phyloP scores from a whole-genome alignment of 1,284 basidiomycete genomes.

The Cryptococcus depauperatus region DNA sequence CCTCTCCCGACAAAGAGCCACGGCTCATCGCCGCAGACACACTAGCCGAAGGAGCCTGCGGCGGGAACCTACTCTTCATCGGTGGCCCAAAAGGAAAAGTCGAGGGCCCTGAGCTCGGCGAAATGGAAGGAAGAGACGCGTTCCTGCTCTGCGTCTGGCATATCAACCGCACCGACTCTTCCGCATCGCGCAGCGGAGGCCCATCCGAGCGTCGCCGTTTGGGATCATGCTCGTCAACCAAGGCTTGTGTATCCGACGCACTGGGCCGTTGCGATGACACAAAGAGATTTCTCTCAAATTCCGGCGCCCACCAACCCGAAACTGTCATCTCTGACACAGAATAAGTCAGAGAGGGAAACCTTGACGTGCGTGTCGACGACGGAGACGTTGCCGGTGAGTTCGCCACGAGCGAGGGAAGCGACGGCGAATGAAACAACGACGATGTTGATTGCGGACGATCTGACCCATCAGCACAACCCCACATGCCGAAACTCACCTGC shows the following conservation, averaged over 20 bases:
- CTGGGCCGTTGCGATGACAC: conserved; percentile 10
- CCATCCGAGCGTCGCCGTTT: conserved; percentile 39
- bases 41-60: conserved; percentile 14
- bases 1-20: conserved; percentile 19
- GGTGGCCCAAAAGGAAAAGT: neutral
- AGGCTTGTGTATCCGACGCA: conserved; percentile 7
- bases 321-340: conserved; percentile 9
- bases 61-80: conserved; percentile 13
- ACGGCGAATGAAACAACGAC: conserved; percentile 21
- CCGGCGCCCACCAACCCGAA: conserved; percentile 38
- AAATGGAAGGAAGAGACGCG: conserved; percentile 28
- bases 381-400: conserved; percentile 35
- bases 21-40: conserved; percentile 20
- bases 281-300: conserved; percentile 18
- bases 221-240: conserved; percentile 27
- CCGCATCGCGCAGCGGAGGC: conserved; percentile 26
- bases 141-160: conserved; percentile 40
- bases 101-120: conserved; percentile 3
- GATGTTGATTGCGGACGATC: conserved; percentile 17
- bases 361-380: conserved; percentile 29
- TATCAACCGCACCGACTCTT: conserved; percentile 34
- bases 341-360: conserved; percentile 36
- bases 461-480: conserved; percentile 5
- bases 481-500: conserved; percentile 12
- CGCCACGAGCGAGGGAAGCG: conserved; percentile 23